These are phyloP conservation scores for Cladorrhinum sp. DNA, from an alignment of 2,329 filamentous ascomycete genomes.

Conservation along the genomic window DNA sequence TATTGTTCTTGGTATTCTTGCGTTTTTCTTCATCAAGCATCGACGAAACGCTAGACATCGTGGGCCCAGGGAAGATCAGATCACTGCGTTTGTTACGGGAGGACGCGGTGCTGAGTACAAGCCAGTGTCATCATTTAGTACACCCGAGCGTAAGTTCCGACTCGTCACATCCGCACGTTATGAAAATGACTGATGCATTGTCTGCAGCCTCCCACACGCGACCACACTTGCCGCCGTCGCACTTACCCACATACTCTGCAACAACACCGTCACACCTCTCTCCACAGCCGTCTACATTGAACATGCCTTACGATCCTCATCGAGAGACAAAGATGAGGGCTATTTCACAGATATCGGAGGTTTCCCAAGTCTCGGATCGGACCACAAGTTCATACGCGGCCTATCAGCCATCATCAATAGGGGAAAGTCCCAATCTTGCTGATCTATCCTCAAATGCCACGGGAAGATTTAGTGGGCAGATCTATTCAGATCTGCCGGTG, in stretches of 20 bases:
- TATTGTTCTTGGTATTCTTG: constrained; percentile 13
- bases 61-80: not conserved
- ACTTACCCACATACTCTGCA: not conserved
- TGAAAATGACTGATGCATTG: not conserved
- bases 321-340: not conserved
- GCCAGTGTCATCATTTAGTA: not conserved
- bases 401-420: not conserved
- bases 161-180: not conserved
- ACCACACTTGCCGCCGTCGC: too few species aligned
- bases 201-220: not conserved
- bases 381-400: not conserved
- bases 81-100: not conserved
- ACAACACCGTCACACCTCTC: not conserved
- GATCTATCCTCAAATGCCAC: not conserved
- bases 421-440: not conserved
- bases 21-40: constrained; percentile 11
- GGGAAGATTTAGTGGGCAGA: not conserved
- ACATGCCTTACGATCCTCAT: not conserved
- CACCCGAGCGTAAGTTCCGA: not conserved
- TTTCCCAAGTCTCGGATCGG: not conserved
- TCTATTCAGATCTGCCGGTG: not conserved
- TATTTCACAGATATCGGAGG: not conserved
- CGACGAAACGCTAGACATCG: constrained; percentile 5
- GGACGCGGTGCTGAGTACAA: not conserved
- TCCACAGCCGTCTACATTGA: not conserved